Percentiles rank a stretch among this genome's conserved stretches.
Conservation (phyloP, 2,329 filamentous ascomycete genomes). For the Apiospora koreana region DNA sequence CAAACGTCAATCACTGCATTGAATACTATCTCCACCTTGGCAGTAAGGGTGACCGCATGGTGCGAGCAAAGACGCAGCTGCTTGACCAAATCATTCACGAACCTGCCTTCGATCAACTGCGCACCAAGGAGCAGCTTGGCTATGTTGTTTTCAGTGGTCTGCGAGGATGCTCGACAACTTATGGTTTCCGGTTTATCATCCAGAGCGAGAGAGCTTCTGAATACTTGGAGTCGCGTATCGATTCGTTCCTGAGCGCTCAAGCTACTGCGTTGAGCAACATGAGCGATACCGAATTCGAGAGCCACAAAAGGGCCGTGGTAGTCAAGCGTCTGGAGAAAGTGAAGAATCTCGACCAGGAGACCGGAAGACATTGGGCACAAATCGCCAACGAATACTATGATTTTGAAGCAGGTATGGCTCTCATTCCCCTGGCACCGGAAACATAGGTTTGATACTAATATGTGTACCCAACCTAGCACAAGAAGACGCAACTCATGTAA, state of each 20-base stretch:
- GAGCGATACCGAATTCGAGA: conserved; percentile 82
- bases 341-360: conserved; percentile 89
- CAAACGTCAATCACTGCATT: conserved; percentile 86
- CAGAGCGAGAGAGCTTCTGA: conserved; percentile 86
- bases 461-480: conserved; percentile 75
- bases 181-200: conserved; percentile 86
- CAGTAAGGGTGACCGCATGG: conserved; percentile 64
- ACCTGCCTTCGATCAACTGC: conserved; percentile 89
- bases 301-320: conserved; percentile 86
- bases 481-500: conserved; percentile 78
- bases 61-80: conserved; percentile 77
- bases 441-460: conserved; percentile 75
- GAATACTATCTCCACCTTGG: conserved; percentile 77
- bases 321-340: conserved; percentile 86
- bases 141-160: conserved; percentile 92
- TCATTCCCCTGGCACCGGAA: conserved; percentile 17
- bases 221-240: conserved; percentile 85
- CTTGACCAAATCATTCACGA: conserved; percentile 91
- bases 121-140: conserved; percentile 95
- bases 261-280: conserved; percentile 38
- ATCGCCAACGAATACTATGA: conserved; percentile 86
- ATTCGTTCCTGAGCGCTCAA: conserved; percentile 36
- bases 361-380: conserved; percentile 78
- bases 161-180: conserved; percentile 71
- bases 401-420: conserved; percentile 73